phyloP scores from a whole-genome alignment of 2,329 filamentous ascomycete genomes.

The Arthrinium phaeospermum region DNA sequence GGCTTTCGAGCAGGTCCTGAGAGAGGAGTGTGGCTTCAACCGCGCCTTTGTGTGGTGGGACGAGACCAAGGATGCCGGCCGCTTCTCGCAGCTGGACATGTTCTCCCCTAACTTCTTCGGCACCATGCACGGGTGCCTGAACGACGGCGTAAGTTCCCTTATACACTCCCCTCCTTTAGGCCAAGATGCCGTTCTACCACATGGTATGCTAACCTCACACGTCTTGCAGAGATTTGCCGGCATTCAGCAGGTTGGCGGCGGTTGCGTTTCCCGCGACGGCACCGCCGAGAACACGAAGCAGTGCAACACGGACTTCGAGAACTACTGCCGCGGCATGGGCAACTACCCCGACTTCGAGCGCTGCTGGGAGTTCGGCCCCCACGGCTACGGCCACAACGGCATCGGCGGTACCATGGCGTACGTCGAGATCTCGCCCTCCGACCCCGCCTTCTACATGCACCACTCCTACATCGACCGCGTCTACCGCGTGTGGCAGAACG shows the following conservation, averaged over 20 bases:
- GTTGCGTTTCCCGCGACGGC: conserved; percentile 39
- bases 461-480: conserved; percentile 19
- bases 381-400: conserved; percentile 41
- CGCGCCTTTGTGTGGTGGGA: conserved; percentile 42
- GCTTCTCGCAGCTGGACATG: conserved; percentile 35
- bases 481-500: conserved; percentile 29
- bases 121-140: conserved; percentile 35
- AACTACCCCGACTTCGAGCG: conserved; percentile 22
- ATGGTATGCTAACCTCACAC: conserved; percentile 30
- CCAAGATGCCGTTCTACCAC: conserved; percentile 21
- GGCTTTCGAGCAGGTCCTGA: conserved; percentile 29
- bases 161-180: neutral
- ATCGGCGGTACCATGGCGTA: conserved; percentile 39
- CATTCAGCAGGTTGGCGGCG: conserved; percentile 27
- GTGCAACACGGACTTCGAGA: conserved; percentile 28
- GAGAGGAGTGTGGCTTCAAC: conserved; percentile 40
- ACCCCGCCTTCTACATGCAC: conserved; percentile 36
- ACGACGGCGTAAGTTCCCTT: conserved; percentile 31
- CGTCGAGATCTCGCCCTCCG: conserved; percentile 36
- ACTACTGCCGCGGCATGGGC: conserved; percentile 25
- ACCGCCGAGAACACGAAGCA: conserved; percentile 35
- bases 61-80: conserved; percentile 41
- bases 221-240: conserved; percentile 37
- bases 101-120: conserved; percentile 40
- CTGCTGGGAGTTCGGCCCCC: conserved; percentile 33